phyloP scores from a whole-genome alignment of 805 yeast genomes.

The Candida sakaeoensis region DNA sequence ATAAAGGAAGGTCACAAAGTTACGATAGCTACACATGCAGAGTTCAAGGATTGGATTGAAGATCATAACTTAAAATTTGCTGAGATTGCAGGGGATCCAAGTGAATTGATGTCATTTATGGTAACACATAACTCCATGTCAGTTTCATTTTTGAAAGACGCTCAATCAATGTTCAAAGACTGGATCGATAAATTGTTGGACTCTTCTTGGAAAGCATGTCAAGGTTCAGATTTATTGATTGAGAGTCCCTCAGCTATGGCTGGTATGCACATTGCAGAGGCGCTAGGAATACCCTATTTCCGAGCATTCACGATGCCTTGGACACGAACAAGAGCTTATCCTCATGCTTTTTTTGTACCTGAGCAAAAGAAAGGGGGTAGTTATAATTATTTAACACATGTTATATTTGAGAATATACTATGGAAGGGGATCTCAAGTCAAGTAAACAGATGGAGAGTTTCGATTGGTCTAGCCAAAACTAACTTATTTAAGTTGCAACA shows the following conservation, averaged over 20 bases:
- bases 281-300: conserved; percentile 81
- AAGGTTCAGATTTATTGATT: conserved; percentile 73
- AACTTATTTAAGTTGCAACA: conserved; percentile 69
- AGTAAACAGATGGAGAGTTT: conserved; percentile 82
- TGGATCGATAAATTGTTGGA: conserved; percentile 77
- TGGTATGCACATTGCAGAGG: conserved; percentile 94
- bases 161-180: conserved; percentile 68
- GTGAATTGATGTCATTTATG: conserved; percentile 88
- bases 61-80: conserved; percentile 64
- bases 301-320: conserved; percentile 98
- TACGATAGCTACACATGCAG: conserved; percentile 80
- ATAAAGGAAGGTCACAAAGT: conserved; percentile 79
- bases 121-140: conserved; percentile 87
- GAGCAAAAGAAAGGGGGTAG: conserved; percentile 91
- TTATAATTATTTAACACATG: conserved; percentile 88
- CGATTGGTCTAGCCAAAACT: conserved; percentile 63
- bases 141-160: conserved; percentile 78
- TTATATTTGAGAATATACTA: conserved; percentile 85
- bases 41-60: conserved; percentile 73
- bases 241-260: conserved; percentile 98
- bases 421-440: conserved; percentile 92
- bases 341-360: conserved; percentile 94
- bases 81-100: conserved; percentile 88
- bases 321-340: conserved; percentile 93
- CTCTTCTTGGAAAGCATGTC: conserved; percentile 86